A percentile compares a stretch with the other conserved stretches of the same genome.
Evolutionary conservation across 176 grass and related monocot species (phyloP).

Genomic region (Secale cereale): DNA sequence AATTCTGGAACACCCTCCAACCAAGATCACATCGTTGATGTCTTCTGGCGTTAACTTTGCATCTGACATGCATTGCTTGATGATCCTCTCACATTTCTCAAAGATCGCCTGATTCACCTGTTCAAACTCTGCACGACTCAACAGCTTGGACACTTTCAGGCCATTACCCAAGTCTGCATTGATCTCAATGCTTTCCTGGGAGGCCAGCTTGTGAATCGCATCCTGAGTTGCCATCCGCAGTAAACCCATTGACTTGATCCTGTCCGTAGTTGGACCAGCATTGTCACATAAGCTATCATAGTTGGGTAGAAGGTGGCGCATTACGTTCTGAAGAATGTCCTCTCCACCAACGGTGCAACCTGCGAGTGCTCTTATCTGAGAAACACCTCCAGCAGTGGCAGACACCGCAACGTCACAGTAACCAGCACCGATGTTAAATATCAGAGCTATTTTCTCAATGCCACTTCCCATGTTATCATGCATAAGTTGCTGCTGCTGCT

Average conservation of each 20-base stretch:
- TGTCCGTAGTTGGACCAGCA: conserved; percentile 44
- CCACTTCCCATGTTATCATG: conserved; percentile 68
- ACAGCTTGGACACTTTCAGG: conserved; percentile 23
- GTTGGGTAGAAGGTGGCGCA: conserved; percentile 48
- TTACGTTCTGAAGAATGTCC: conserved; percentile 65
- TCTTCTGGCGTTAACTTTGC: conserved; percentile 42
- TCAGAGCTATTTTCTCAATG: conserved; percentile 61
- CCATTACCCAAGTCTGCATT: conserved; percentile 46
- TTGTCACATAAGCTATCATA: conserved; percentile 42
- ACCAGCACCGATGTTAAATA: conserved; percentile 77
- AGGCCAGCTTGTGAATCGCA: conserved; percentile 56
- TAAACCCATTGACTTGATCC: conserved; percentile 41
- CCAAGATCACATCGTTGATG: conserved; percentile 60
- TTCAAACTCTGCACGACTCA: conserved; percentile 52
- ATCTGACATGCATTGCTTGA: conserved; percentile 56
- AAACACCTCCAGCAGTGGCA: conserved; percentile 69
- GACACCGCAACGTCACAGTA: conserved; percentile 58
- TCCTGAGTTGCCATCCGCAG: conserved; percentile 54
- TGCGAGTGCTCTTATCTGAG: conserved; percentile 56
- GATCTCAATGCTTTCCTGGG: conserved; percentile 31
- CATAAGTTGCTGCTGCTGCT: conserved; percentile 54
- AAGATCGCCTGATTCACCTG: conserved; percentile 41
- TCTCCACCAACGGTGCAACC: conserved; percentile 63
- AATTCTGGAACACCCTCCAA: conserved; percentile 63
- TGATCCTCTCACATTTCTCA: conserved; percentile 46